Evolutionary conservation across 257 asterid species (phyloP), one percentile per base, ranked within the genome.

Genomic region (Salvia miltiorrhiza): DNA sequence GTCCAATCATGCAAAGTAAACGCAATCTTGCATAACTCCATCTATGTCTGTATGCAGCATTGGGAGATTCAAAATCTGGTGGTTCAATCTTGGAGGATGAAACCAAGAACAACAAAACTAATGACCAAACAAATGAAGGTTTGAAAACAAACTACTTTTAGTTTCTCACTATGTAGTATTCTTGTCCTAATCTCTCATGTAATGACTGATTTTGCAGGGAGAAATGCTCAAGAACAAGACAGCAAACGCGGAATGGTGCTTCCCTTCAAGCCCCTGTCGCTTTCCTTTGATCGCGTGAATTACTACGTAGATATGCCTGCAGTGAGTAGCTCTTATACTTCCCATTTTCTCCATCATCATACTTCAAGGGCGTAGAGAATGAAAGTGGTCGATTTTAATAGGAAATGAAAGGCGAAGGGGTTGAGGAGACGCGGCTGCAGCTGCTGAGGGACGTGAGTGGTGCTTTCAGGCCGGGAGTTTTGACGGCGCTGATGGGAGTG

Each of bases 241-340:
- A 72, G 62, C 69, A 84, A 74, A 73, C 80, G 82, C 13, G 90
- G 93, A 74, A 86, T 86, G 93, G 88, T 86, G 57, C 81, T 86
- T 30, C 93, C 93, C 0, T 86, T 86, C 83, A 75, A 71, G 76
- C 85, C 90, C n/a, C 68, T 81, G 63, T 86, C 90, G 37, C 90
- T 86, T 44, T 77, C 93, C 48, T 86, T 86, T 26, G 78, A 84
- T 55, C 86, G 43, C 28, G 86, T 86, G 69, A 84, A 84, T 61
- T 86, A 86, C 86, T 84, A 66, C 30, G 93, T 84, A 4, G 86
- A 86, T 70, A 84, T 86, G 93, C 93, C 93, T 63, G 84, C 88
- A 49, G 93, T 86, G 72, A 80, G 93, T 75, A 55, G 35, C 59
- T 69, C 19, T 4, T 14, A 19, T 7, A 37, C 24, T 16, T 70